Evolutionary conservation across 2,329 filamentous ascomycete species (phyloP), one percentile per base, ranked within the genome.

Genomic region (Myriosclerotinia scirpicola): DNA sequence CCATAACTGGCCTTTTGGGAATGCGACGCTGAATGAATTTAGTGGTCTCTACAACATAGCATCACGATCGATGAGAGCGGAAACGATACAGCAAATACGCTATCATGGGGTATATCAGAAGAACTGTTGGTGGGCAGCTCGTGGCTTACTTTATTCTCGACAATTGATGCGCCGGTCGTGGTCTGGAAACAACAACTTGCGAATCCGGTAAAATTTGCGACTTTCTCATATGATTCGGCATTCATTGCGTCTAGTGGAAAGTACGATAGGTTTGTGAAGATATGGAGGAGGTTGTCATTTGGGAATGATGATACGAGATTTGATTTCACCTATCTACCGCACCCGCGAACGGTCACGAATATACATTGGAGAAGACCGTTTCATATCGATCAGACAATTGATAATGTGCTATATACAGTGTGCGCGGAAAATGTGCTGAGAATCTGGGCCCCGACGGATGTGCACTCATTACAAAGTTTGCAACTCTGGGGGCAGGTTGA

Each of bases 341-440:
- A 99, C 76, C 91, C 92, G 1, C 83, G 85, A 36, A 80, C 89
- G 0, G 87, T 99, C n/a, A 94, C 91, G 3, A 87, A 86, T 68
- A 80, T 97, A 68, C 89, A 94, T 76, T 99, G 96, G 96, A 88
- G 92, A 56, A 86, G 87, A 69, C 91, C 92, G 7, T 86, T 87
- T 69, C 87, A 95, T 74, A 80, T 87, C 17, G 91, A 94, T 46
- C 91, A 96, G 75, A 87, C 87, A 7, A 85, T 90, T 65, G 90
- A 95, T 50, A 95, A 97, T 77, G 89, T 96, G 0, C 83, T 99
- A 1, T 98, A 97, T 75, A 97, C 95, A 0, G 87, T 93, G 70
- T 96, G 92, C 72, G 84, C 87, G 17, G 95, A 99, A 76, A 88
- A 90, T 67, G 82, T 89, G 60, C 80, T 98, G 69, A 86, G 93